Conservation (phyloP, 2,329 filamentous ascomycete genomes). For the Exophiala calicioides region DNA sequence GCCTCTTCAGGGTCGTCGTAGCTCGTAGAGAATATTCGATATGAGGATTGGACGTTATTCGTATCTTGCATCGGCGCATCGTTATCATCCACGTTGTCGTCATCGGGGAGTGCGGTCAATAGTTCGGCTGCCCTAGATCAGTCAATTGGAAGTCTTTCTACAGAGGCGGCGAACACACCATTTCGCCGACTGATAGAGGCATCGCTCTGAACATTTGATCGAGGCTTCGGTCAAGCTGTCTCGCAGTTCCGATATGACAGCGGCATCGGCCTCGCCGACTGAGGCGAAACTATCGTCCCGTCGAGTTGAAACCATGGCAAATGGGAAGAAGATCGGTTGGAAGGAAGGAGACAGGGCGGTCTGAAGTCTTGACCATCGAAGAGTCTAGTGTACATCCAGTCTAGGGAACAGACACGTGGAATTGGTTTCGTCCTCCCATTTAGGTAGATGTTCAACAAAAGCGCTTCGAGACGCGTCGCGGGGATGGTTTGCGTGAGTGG, state of each 20-base stretch:
- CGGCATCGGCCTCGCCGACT: constrained; percentile 22
- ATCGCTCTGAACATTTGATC: constrained; percentile 88
- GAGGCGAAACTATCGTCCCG: constrained; percentile 26
- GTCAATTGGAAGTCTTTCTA: constrained; percentile 28
- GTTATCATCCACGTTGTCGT: constrained; percentile 58
- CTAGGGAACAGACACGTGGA: neutral
- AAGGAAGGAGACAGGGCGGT: no score
- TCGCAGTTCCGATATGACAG: constrained; percentile 28
- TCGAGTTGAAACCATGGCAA: constrained; percentile 13
- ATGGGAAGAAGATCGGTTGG: neutral
- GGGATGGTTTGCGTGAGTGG: neutral
- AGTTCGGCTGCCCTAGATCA: constrained; percentile 82
- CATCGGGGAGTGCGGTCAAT: constrained; percentile 70
- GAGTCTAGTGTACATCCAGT: no score
- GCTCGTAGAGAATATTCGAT: constrained; percentile 49
- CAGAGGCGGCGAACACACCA: constrained; percentile 60
- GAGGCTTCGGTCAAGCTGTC: constrained; percentile 56
- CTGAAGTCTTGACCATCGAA: no score
- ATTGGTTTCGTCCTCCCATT: neutral
- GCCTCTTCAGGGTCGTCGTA: constrained; percentile 72
- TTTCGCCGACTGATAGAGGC: constrained; percentile 94
- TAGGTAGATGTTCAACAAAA: no score
- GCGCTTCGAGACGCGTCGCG: constrained; percentile 6
- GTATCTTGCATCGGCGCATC: constrained; percentile 59
- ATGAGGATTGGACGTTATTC: constrained; percentile 52